Evolutionary conservation across 2,329 filamentous ascomycete genomes (phyloP).

Genomic region (Fusarium haematococcum): DNA sequence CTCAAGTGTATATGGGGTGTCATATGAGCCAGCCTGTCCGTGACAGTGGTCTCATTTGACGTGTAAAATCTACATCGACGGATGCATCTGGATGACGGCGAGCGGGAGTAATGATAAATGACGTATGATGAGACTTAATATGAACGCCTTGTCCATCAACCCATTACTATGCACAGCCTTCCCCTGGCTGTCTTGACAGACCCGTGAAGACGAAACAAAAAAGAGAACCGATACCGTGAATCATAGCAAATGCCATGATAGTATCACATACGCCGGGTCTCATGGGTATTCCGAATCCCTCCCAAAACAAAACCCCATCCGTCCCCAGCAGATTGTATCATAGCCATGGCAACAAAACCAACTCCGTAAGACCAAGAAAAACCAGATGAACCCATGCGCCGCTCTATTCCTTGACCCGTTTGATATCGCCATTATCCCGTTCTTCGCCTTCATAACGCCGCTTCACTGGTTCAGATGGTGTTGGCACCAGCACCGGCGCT

Average conservation of each 20-base stretch:
- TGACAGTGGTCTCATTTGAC: not conserved
- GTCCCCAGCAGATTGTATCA: constrained; percentile 24
- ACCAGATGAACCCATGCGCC: constrained; percentile 6
- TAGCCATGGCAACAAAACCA: constrained; percentile 12
- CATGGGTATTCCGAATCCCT: constrained; percentile 43
- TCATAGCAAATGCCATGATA: constrained; percentile 26
- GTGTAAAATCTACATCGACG: constrained; percentile 26
- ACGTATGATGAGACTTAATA: constrained; percentile 42
- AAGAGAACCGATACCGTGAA: constrained; percentile 16
- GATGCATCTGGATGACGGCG: constrained; percentile 13
- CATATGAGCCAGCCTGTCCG: not conserved
- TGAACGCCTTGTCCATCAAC: constrained; percentile 36
- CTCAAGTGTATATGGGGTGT: not conserved
- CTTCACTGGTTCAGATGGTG: constrained; percentile 28
- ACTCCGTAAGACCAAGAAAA: constrained; percentile 25
- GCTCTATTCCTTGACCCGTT: constrained; percentile 36
- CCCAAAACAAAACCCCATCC: constrained; percentile 17
- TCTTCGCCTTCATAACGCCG: constrained; percentile 25
- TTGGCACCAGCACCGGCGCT: not conserved
- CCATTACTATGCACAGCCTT: not conserved
- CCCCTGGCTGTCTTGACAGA: not conserved
- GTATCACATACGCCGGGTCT: constrained; percentile 34
- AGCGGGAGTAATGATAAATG: constrained; percentile 39
- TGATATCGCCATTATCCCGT: constrained; percentile 22
- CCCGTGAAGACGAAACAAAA: constrained; percentile 7